Evolutionary conservation across 306 rosid genomes (phyloP).

Genomic region (Hippophae gyantsensis): DNA sequence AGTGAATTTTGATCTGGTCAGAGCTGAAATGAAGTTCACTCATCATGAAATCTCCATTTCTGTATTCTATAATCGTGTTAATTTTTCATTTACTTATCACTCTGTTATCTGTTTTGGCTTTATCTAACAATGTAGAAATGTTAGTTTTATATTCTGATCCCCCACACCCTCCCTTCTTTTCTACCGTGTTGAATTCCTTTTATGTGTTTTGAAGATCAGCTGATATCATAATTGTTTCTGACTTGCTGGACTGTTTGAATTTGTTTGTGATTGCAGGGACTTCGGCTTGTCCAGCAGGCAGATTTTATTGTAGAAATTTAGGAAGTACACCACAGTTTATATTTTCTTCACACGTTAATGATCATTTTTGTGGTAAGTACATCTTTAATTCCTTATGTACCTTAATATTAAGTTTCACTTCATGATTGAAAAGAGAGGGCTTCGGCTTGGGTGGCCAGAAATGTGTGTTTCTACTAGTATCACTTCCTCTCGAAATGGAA

Average conservation of each 20-base stretch:
- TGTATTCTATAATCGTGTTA: too few species aligned
- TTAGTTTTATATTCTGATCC: too few species aligned
- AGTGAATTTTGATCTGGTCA: too few species aligned
- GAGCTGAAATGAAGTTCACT: too few species aligned
- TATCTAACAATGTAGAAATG: too few species aligned
- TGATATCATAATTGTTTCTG: neutral
- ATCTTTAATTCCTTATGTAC: neutral
- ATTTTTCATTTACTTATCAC: too few species aligned
- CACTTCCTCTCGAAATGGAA: neutral
- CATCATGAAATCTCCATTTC: too few species aligned
- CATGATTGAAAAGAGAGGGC: neutral
- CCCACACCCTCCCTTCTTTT: neutral
- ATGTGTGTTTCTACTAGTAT: neutral
- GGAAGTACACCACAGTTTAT: constrained; percentile 79
- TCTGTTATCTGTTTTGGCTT: too few species aligned
- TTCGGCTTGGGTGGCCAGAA: neutral
- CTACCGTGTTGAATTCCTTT: neutral
- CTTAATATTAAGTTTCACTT: neutral
- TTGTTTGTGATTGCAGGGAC: constrained; percentile 56
- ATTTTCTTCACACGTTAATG: constrained; percentile 75
- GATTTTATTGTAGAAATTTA: constrained; percentile 65
- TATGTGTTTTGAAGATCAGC: neutral
- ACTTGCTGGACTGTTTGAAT: constrained; percentile 14
- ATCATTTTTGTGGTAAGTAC: constrained; percentile 67
- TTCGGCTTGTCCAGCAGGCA: constrained; percentile 70